Percentiles rank a stretch among this genome's conserved stretches.
Conservation (phyloP, 208 protist species). For the Crithidia bombi region DNA sequence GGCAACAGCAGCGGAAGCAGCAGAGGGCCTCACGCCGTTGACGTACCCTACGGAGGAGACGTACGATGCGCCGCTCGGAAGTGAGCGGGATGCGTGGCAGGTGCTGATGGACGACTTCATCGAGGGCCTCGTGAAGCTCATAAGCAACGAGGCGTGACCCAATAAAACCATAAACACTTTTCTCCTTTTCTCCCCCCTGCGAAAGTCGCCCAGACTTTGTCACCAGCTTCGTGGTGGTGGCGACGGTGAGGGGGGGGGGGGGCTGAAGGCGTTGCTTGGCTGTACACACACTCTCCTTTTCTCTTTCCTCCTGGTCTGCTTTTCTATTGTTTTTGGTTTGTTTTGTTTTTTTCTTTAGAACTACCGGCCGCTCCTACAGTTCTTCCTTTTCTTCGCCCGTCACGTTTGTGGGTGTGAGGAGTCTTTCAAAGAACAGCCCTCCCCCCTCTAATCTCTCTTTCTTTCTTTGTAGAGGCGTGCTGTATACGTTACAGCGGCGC, state of each 20-base stretch:
- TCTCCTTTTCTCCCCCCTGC: neutral
- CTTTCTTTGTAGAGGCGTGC: no score
- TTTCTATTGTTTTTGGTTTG: neutral
- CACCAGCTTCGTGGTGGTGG: no score
- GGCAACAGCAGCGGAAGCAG: neutral
- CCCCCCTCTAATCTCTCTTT: no score
- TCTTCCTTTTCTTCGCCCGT: no score
- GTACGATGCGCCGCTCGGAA: conserved; percentile 17
- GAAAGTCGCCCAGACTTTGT: no score
- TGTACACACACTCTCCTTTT: no score
- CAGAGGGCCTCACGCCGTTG: neutral
- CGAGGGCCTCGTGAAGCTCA: conserved; percentile 26
- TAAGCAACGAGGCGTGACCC: neutral
- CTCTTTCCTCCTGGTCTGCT: neutral
- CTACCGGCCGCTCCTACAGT: neutral
- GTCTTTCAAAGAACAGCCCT: no score
- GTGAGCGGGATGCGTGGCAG: conserved; percentile 32
- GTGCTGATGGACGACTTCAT: conserved; percentile 33
- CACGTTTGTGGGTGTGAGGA: no score
- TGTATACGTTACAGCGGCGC: no score
- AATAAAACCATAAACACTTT: neutral
- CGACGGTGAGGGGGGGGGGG: no score
- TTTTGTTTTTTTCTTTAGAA: conserved; percentile 1
- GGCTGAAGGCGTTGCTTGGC: no score
- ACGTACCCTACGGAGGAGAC: conserved; percentile 24